Conservation (phyloP, 2,329 filamentous ascomycete genomes). For the Aspergillus fumigatiaffinis region DNA sequence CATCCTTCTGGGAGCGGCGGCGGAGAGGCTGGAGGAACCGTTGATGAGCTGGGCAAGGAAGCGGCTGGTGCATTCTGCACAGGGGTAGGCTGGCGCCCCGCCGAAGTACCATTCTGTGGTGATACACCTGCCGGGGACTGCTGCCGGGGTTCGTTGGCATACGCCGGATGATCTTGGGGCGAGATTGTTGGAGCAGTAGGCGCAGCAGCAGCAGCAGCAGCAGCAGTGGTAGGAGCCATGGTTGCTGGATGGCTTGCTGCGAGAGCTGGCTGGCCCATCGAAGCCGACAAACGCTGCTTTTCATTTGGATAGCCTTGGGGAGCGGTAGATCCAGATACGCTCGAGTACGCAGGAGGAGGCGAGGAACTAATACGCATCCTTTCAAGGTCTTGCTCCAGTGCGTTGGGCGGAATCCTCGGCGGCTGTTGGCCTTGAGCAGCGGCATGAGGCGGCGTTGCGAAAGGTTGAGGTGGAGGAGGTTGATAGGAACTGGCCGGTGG, state of each 20-base stretch:
- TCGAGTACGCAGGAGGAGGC: constrained; percentile 93
- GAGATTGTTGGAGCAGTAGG: constrained; percentile 31
- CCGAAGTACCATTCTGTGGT: constrained; percentile 35
- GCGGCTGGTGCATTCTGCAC: constrained; percentile 25
- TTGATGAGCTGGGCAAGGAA: constrained; percentile 35
- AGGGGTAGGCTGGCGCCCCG: constrained; percentile 5
- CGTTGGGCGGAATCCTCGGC: constrained; percentile 55
- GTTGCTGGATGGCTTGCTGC: constrained; percentile 25
- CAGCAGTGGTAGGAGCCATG: constrained; percentile 17
- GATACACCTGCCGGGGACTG: constrained; percentile 35
- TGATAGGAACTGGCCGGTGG: constrained; percentile 37
- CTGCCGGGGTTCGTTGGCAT: constrained; percentile 74
- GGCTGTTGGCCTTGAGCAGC: constrained; percentile 18
- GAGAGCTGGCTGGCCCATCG: constrained; percentile 10
- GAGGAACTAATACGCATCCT: constrained; percentile 75
- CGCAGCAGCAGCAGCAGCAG: constrained; percentile 9
- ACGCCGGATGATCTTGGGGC: constrained; percentile 70
- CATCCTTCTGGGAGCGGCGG: constrained; percentile 94
- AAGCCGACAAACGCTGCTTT: constrained; percentile 57
- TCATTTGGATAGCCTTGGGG: constrained; percentile 68
- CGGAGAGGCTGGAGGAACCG: constrained; percentile 70
- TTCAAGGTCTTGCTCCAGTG: constrained; percentile 82
- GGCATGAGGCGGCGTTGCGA: constrained; percentile 18
- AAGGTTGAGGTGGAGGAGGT: constrained; percentile 24
- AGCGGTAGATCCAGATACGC: constrained; percentile 53